phyloP scores from a whole-genome alignment of 129 eudicot genomes.

The Deinandra increscens region DNA sequence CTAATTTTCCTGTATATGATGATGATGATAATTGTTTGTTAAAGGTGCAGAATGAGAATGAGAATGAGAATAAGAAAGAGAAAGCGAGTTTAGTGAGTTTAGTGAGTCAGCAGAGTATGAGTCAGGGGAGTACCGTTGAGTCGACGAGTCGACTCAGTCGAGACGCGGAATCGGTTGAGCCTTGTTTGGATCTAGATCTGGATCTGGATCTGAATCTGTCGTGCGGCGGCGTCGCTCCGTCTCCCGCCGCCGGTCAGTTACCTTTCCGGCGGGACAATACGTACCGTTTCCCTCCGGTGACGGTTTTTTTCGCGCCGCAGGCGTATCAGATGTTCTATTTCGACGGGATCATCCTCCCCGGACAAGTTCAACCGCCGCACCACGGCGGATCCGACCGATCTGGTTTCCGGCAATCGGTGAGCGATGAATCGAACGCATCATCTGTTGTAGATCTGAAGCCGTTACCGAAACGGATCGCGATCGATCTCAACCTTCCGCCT shows the following conservation, averaged over 20 bases:
- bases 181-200: slow-evolving; percentile 27
- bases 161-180: slow-evolving; percentile 21
- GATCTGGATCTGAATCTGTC: slow-evolving; percentile 34
- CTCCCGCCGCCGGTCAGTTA: not conserved
- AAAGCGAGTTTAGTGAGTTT: not conserved
- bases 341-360: not conserved
- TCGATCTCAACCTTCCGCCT: slow-evolving; percentile 36
- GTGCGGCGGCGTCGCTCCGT: slow-evolving; percentile 4
- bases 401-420: slow-evolving; percentile 16
- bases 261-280: slow-evolving; percentile 22
- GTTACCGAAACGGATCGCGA: not conserved
- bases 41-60: not conserved
- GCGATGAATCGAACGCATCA: slow-evolving; percentile 34
- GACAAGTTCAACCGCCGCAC: too few species aligned
- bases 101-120: slow-evolving; percentile 32
- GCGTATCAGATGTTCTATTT: slow-evolving; percentile 27
- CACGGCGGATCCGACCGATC: not conserved
- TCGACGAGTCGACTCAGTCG: slow-evolving; percentile 18
- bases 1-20: slow-evolving; percentile 19
- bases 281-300: slow-evolving; percentile 28
- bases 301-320: slow-evolving; percentile 29
- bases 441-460: slow-evolving; percentile 26
- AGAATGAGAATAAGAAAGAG: too few species aligned
- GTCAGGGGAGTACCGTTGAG: slow-evolving; percentile 34
- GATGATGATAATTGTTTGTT: slow-evolving; percentile 3